These are phyloP conservation scores for Garcileccinum viscosum DNA, from an alignment of 1,284 basidiomycete species.

Conservation along the genomic window DNA sequence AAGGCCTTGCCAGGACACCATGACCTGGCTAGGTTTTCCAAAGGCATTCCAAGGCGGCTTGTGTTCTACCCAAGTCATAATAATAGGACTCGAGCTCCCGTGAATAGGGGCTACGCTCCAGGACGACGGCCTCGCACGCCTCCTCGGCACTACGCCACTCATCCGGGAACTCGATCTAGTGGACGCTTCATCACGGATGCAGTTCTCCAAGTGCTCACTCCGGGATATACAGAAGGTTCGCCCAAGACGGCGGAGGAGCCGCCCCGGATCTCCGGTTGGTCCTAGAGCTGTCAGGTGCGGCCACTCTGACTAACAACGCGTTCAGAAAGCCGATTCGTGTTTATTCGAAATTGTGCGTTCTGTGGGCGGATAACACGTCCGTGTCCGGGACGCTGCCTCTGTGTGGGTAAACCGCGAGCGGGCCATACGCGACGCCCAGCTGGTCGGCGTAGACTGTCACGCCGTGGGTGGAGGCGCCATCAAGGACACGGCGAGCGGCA, in stretches of 20 bases:
- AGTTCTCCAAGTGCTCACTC: conserved; percentile 74
- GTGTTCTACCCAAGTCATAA: too few species aligned
- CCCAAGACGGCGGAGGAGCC: conserved; percentile 6
- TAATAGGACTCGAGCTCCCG: conserved; percentile 86
- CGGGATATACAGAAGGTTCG: conserved; percentile 31
- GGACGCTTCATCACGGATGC: too few species aligned
- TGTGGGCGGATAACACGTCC: conserved; percentile 83
- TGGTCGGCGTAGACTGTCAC: conserved; percentile 81
- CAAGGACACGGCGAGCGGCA: conserved; percentile 59
- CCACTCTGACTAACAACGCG: conserved; percentile 66
- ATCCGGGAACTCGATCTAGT: conserved; percentile 84
- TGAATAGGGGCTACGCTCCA: conserved; percentile 73
- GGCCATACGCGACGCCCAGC: conserved; percentile 53
- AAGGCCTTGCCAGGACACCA: too few species aligned
- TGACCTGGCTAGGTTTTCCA: too few species aligned
- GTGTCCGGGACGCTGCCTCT: conserved; percentile 74
- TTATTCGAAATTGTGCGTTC: conserved; percentile 65
- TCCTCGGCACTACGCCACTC: conserved; percentile 73
- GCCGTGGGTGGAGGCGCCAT: conserved; percentile 66
- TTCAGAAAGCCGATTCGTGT: conserved; percentile 67
- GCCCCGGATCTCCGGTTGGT: conserved; percentile 59
- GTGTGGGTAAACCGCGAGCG: conserved; percentile 59
- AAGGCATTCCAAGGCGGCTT: too few species aligned
- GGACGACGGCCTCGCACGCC: conserved; percentile 73
- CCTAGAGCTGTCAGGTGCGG: too few species aligned